Base-by-base conservation (phyloP, 164 flowering plant genomes). In the Tinospora cordifolia region DNA sequence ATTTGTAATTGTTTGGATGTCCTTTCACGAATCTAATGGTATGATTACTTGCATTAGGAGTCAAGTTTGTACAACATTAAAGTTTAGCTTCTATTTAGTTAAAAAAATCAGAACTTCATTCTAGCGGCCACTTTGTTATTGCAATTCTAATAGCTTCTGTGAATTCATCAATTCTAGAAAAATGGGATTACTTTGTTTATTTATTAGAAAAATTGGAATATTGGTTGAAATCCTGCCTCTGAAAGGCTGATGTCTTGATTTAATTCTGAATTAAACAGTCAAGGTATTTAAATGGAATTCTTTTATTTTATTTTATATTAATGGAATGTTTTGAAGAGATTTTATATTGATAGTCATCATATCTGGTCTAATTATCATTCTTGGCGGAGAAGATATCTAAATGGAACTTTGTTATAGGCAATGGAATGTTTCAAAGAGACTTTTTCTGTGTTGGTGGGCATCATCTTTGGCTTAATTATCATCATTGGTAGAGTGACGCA, bases 331-430 rank as follows among this genome's bases (percentile, higher is more conserved):
- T 85, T 17, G 75, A 67, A 64, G 93, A 87, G 76, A 81, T 59
- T 25, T 72, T 60, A 69, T 79, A 46, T 30, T 83, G 57, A 72
- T 81, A 75, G 90, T 81, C 62, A 68, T 87, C 69, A 69, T 79
- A 13, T 90, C 89, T 84, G 89, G 86, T 34, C 54, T 87, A 63
- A 78, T 74, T 39, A 62, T 89, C 34, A 90, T 82, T 74, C 63
- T 82, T 59, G 75, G 75, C 65, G 81, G 90, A 77, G 47, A 21
- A 68, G 21, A n/a, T 40, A 66, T 65, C 68, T 51, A 69, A 17
- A 57, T 39, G 24, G 36, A 46, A 72, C 26, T 71, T 36, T 70
- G 41, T 46, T 8, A 62, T 85, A 91, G 97, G 83, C 74, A 40
- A 62, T 79, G 40, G 62, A 51, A 57, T 81, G 81, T 51, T 49